Conservation (phyloP, 2,329 filamentous ascomycete species). For the Talaromyces pinophilus region DNA sequence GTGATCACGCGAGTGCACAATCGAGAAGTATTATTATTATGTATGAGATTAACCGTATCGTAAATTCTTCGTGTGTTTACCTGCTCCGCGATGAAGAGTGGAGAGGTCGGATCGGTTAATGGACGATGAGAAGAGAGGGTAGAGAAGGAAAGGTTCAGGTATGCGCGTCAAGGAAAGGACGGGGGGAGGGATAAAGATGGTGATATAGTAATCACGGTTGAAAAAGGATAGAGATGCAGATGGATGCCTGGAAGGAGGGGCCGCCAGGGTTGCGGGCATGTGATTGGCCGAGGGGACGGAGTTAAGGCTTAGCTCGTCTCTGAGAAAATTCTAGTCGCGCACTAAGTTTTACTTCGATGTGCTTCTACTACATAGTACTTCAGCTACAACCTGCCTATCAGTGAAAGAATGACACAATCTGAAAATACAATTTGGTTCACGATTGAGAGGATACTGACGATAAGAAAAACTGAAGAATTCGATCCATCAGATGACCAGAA, state of each 20-base stretch:
- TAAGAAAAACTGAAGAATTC: neutral
- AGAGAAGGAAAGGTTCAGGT: neutral
- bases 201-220: conserved; percentile 2
- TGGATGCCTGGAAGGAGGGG: conserved; percentile 16
- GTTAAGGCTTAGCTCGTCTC: conserved; percentile 7
- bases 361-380: neutral
- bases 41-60: neutral
- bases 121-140: neutral
- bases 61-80: neutral
- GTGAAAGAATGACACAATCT: neutral
- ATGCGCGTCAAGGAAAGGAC: neutral
- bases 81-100: conserved; percentile 17
- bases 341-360: conserved; percentile 3
- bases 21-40: neutral
- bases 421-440: neutral
- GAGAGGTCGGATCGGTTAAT: conserved; percentile 11
- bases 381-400: neutral
- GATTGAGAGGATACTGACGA: neutral
- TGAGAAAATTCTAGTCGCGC: conserved; percentile 9
- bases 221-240: neutral
- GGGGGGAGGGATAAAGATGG: neutral
- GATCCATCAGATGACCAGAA: conserved; percentile 16
- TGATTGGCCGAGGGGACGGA: neutral
- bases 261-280: neutral
- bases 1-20: conserved; percentile 6